Evolutionary conservation across 2,329 filamentous ascomycete species (phyloP).

Genomic region (Dendryphion nanum): DNA sequence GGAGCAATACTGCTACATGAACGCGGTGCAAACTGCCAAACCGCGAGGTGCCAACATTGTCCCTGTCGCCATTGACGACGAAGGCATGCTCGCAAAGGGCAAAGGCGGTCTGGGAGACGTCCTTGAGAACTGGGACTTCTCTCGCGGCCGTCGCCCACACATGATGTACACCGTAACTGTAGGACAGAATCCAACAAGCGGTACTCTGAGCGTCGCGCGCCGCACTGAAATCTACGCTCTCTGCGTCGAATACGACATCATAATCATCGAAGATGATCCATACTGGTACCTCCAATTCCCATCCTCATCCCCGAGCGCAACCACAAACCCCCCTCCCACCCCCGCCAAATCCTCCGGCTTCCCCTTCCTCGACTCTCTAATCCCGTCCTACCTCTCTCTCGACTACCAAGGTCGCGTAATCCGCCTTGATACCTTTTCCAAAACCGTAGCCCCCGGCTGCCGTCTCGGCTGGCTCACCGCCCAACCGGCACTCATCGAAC

Average conservation of each 20-base stretch:
- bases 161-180: conserved; percentile 89
- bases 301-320: conserved; percentile 53
- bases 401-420: conserved; percentile 86
- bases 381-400: conserved; percentile 76
- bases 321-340: conserved; percentile 21
- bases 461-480: conserved; percentile 88
- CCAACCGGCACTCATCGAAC: conserved; percentile 74
- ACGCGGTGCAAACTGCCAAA: conserved; percentile 64
- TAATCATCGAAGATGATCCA: conserved; percentile 92
- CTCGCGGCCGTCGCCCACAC: conserved; percentile 72
- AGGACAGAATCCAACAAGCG: conserved; percentile 85
- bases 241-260: conserved; percentile 79
- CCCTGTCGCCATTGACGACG: conserved; percentile 71
- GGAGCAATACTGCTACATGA: conserved; percentile 80
- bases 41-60: conserved; percentile 72
- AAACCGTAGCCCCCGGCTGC: conserved; percentile 87
- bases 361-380: conserved; percentile 76
- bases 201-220: conserved; percentile 69
- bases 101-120: conserved; percentile 74
- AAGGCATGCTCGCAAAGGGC: conserved; percentile 76
- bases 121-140: conserved; percentile 76
- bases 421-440: conserved; percentile 89
- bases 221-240: conserved; percentile 77
- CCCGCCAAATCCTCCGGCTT: conserved; percentile 62
- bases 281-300: conserved; percentile 96